A percentile compares a stretch with the other conserved stretches of the same genome.
phyloP scores from a whole-genome alignment of 2,329 filamentous ascomycete genomes.

The Colletotrichum sp. region DNA sequence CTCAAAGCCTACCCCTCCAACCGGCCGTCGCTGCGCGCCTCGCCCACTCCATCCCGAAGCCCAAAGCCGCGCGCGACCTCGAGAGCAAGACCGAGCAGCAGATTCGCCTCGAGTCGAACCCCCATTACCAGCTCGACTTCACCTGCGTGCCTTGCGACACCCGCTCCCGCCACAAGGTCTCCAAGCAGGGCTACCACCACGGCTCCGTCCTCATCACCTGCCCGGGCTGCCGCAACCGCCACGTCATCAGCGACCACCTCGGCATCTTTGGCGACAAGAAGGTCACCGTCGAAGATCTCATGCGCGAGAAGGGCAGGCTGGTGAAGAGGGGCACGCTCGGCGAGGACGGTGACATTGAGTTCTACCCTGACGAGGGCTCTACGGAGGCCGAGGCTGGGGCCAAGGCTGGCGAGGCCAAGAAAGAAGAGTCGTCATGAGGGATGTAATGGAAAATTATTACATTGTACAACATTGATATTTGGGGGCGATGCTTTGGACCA shows the following conservation, averaged over 20 bases:
- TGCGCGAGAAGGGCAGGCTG: conserved; percentile 75
- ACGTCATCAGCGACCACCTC: conserved; percentile 92
- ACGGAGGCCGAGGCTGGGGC: background rate
- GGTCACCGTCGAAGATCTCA: conserved; percentile 78
- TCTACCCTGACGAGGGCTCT: conserved; percentile 76
- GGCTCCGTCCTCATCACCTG: conserved; percentile 91
- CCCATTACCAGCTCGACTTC: conserved; percentile 87
- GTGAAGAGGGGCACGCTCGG: conserved; percentile 75
- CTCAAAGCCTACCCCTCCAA: background rate
- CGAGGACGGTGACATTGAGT: conserved; percentile 86
- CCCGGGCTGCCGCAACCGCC: conserved; percentile 82
- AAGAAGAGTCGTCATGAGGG: background rate
- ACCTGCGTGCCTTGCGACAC: conserved; percentile 87
- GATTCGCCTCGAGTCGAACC: conserved; percentile 45
- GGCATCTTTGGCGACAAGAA: conserved; percentile 75
- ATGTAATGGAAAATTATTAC: background rate
- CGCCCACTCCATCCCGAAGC: conserved; percentile 30
- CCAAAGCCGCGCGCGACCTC: conserved; percentile 11
- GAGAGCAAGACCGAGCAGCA: conserved; percentile 26
- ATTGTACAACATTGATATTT: background rate
- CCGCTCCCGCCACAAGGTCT: conserved; percentile 84
- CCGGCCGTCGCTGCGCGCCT: conserved; percentile 21
- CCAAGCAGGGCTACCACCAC: conserved; percentile 93
- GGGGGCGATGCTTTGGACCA: background rate
- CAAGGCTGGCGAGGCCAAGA: background rate